Percentiles rank a stretch among this genome's conserved stretches.
phyloP scores from a whole-genome alignment of 805 yeast species.

The Metschnikowia chrysomelidarum region DNA sequence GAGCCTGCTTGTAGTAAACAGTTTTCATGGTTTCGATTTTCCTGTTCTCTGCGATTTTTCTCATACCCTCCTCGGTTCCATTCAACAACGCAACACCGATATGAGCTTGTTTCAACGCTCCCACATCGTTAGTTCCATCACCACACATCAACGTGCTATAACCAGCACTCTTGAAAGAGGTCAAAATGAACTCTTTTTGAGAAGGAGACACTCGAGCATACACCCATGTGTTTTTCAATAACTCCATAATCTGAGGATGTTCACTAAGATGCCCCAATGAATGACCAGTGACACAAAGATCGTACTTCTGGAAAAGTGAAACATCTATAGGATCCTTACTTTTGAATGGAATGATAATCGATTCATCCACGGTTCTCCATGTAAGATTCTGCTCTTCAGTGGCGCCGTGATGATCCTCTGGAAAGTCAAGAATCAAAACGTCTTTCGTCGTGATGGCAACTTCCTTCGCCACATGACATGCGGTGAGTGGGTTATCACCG shows the following conservation, averaged over 20 bases:
- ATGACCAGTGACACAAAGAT: slow-evolving; percentile 90
- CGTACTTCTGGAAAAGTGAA: slow-evolving; percentile 61
- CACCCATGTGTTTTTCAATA: slow-evolving; percentile 91
- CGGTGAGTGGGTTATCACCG: slow-evolving; percentile 98
- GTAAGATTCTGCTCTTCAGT: slow-evolving; percentile 54
- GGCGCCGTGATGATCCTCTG: slow-evolving; percentile 61
- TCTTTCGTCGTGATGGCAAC: slow-evolving; percentile 84
- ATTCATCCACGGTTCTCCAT: slow-evolving; percentile 85
- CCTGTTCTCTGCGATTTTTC: slow-evolving; percentile 80
- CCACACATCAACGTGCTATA: slow-evolving; percentile 98
- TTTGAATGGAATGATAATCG: slow-evolving; percentile 64
- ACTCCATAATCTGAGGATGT: slow-evolving; percentile 65
- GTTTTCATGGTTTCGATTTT: slow-evolving; percentile 60
- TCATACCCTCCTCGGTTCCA: slow-evolving; percentile 93
- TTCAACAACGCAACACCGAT: slow-evolving; percentile 97
- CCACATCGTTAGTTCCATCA: slow-evolving; percentile 99
- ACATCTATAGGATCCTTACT: slow-evolving; percentile 56
- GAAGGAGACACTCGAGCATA: slow-evolving; percentile 96
- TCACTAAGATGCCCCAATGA: slow-evolving; percentile 68
- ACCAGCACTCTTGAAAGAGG: slow-evolving; percentile 79
- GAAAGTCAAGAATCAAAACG: slow-evolving; percentile 81
- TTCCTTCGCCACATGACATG: slow-evolving; percentile 95
- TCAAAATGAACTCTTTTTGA: slow-evolving; percentile 89
- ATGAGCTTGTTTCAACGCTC: slow-evolving; percentile 97
- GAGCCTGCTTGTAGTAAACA: slow-evolving; percentile 82